Base-by-base conservation (phyloP, 1,139 yeast genomes). In the Casaregolazyma suthepensis region DNA sequence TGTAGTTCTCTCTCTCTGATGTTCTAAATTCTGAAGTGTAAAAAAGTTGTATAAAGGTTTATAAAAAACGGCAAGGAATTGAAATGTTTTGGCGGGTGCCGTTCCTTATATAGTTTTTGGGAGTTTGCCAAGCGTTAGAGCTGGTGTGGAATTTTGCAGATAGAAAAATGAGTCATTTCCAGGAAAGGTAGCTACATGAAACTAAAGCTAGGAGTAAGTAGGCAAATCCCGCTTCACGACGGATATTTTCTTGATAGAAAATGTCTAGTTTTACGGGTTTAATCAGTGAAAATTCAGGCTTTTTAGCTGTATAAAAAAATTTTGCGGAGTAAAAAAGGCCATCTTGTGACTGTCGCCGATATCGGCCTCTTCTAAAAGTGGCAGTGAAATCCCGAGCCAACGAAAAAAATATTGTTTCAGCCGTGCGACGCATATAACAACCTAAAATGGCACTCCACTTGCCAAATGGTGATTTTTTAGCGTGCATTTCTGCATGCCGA, bases 271-370 rank as follows among this genome's bases (percentile, higher is more conserved):
- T 35, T 35, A n/a, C 40, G 17, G 17, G 7, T 13, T 35, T n/a
- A 35, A 35, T n/a, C 15, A 5, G 40, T 13, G 40, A 13, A 13
- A 35, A 15, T 35, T 35, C 17, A 4, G 40, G 17, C 5, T 10
- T 35, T 35, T 35, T 35, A 3, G 17, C 40, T 17, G 13, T n/a
- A 35, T 35, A 35, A 35, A 35, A 35, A 35, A 35, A 26, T 5
- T 35, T 35, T 35, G 40, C 40, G 40, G 40, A 35, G 40, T 13
- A 4, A 3, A 6, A 13, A 15, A 35, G 13, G 15, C 17, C 5
- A 35, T 13, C 17, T 37, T 47, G 50, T 47, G 50, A 47, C 50
- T 47, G 50, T n/a, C 29, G 22, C 50, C 50, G 50, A 37, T 47
- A 23, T 19, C 50, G 50, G 50, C 44, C 17, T 6, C 45, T 19